Percentiles rank a stretch among this genome's conserved stretches.
phyloP scores from a whole-genome alignment of 129 eudicot genomes.

The Calendula officinalis region DNA sequence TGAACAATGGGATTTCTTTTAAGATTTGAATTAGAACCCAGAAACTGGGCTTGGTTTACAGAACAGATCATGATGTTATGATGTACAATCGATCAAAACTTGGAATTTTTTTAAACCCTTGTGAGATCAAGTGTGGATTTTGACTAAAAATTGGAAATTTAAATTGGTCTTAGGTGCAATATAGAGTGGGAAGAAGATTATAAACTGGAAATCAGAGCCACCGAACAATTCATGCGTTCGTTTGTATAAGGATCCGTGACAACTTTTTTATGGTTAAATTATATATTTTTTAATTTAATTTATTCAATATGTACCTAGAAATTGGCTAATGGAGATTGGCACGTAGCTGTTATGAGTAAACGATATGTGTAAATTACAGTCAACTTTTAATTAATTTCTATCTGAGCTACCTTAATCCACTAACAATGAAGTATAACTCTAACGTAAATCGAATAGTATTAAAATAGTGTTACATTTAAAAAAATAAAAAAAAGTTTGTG shows the following conservation, averaged over 20 bases:
- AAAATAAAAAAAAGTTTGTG: too few relatives aligned
- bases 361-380: too few relatives aligned
- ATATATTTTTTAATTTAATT: conserved; percentile 1
- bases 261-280: conserved; percentile 20
- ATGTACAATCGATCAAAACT: conserved; percentile 4
- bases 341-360: too few relatives aligned
- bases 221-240: conserved; percentile 22
- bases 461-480: too few relatives aligned
- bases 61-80: conserved; percentile 18
- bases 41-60: conserved; percentile 17
- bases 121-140: conserved; percentile 1
- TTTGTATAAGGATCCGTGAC: conserved; percentile 17
- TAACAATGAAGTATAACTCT: too few relatives aligned
- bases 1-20: conserved; percentile 23
- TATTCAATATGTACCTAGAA: too few relatives aligned
- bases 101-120: conserved; percentile 1
- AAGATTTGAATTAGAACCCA: not conserved
- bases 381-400: too few relatives aligned
- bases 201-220: not conserved
- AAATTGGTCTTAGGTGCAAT: not conserved
- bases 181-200: not conserved
- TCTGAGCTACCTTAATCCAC: too few relatives aligned
- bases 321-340: too few relatives aligned
- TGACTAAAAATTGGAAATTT: not conserved
- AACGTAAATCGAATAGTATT: too few relatives aligned